Conservation (phyloP, 1,284 basidiomycete species). For the Cystobasidium slooffiae region DNA sequence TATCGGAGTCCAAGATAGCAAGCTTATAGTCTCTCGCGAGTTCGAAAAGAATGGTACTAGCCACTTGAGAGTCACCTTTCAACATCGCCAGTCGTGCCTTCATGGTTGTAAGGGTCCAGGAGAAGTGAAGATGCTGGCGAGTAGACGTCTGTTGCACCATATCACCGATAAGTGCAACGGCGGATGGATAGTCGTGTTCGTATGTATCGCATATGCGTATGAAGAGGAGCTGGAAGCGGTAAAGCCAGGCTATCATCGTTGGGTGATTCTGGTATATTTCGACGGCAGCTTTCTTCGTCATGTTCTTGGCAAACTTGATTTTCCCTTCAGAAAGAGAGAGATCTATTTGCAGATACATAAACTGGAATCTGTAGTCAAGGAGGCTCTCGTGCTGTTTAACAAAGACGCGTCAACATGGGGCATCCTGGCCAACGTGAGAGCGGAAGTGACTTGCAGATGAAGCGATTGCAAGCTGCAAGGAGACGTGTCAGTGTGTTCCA, state of each 20-base stretch:
- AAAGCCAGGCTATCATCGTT: constrained; percentile 14
- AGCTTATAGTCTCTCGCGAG: constrained; percentile 27
- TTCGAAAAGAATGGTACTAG: neutral
- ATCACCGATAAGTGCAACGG: constrained; percentile 6
- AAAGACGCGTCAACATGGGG: neutral
- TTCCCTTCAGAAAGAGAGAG: constrained; percentile 18
- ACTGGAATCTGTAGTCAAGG: constrained; percentile 23
- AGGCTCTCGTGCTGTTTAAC: constrained; percentile 28
- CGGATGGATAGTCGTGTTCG: constrained; percentile 7
- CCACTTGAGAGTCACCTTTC: constrained; percentile 12
- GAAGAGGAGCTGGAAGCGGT: constrained; percentile 26
- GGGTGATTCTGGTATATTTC: constrained; percentile 8
- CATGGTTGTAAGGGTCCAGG: constrained; percentile 14
- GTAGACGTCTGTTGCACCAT: neutral
- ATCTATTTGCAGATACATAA: constrained; percentile 29
- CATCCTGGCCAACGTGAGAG: neutral
- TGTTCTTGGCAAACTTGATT: constrained; percentile 22
- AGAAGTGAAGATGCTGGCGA: neutral
- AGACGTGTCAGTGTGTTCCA: neutral
- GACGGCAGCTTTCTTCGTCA: neutral
- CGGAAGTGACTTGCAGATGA: constrained; percentile 5
- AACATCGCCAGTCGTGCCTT: constrained; percentile 27
- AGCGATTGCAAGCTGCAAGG: constrained; percentile 14
- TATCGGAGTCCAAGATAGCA: constrained; percentile 4
- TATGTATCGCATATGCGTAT: constrained; percentile 23